A percentile compares a stretch with the other conserved stretches of the same genome.
Conservation (phyloP, 1,284 basidiomycete species). For the Rhodotorula sp. region DNA sequence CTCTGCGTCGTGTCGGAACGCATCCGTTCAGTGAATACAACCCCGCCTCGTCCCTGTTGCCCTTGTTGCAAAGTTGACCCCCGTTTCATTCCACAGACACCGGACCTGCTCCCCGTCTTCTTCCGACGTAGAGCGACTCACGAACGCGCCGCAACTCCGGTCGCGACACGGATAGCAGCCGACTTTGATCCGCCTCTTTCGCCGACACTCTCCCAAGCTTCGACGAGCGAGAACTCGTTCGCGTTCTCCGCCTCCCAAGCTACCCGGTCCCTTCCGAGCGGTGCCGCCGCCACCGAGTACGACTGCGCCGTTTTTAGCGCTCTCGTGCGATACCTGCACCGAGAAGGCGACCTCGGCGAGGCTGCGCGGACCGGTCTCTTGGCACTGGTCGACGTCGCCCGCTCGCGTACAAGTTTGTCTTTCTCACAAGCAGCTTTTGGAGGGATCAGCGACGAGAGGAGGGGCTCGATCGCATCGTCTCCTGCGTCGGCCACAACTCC, state of each 20-base stretch:
- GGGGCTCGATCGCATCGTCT: slow-evolving; percentile 3
- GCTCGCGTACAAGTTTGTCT: slow-evolving; percentile 59
- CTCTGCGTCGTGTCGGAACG: slow-evolving; percentile 55
- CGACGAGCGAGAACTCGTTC: slow-evolving; percentile 56
- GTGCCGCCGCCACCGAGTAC: slow-evolving; percentile 81
- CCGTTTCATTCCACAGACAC: slow-evolving; percentile 62
- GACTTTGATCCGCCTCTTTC: slow-evolving; percentile 51
- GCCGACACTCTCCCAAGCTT: slow-evolving; percentile 61
- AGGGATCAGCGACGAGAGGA: slow-evolving; percentile 42
- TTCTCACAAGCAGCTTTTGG: slow-evolving; percentile 42
- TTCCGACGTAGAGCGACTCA: slow-evolving; percentile 69
- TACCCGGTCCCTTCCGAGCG: slow-evolving; percentile 44
- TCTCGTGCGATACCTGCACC: slow-evolving; percentile 88
- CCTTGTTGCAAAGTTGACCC: slow-evolving; percentile 53
- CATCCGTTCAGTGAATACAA: slow-evolving; percentile 27
- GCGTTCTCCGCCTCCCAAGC: slow-evolving; percentile 14
- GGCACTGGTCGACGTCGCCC: slow-evolving; percentile 90
- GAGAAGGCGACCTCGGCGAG: slow-evolving; percentile 90
- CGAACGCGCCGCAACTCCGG: slow-evolving; percentile 14
- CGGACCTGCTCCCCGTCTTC: slow-evolving; percentile 90
- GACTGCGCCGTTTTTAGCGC: slow-evolving; percentile 95
- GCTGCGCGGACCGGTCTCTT: slow-evolving; percentile 87
- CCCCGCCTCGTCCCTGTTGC: not conserved
- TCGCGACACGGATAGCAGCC: slow-evolving; percentile 54
- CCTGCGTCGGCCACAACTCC: not conserved